phyloP scores from a whole-genome alignment of 441 rosid genomes.

The Manihot esculenta region DNA sequence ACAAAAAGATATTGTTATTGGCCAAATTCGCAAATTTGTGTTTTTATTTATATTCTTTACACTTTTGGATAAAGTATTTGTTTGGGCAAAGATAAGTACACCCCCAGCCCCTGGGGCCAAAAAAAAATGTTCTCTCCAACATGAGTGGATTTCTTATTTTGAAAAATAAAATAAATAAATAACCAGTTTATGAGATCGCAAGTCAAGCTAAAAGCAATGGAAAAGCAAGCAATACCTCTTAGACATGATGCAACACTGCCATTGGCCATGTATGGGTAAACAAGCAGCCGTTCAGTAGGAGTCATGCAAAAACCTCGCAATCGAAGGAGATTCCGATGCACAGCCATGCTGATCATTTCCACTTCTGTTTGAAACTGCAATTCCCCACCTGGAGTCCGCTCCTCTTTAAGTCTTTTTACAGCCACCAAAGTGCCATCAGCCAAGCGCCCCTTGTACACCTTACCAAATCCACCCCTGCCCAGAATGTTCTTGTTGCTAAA shows the following conservation, averaged over 20 bases:
- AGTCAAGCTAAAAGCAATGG: neutral
- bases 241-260: constrained; percentile 93
- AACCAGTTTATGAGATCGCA: neutral
- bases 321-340: constrained; percentile 80
- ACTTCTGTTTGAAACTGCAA: constrained; percentile 89
- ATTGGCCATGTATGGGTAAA: constrained; percentile 94
- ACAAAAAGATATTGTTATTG: neutral
- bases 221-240: constrained; percentile 50
- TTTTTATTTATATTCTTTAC: neutral
- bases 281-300: constrained; percentile 81
- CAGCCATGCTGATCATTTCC: constrained; percentile 95
- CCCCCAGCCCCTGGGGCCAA: too few species aligned
- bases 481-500: constrained; percentile 82
- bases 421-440: constrained; percentile 93
- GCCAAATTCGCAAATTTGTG: neutral
- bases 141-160: neutral
- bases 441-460: constrained; percentile 86
- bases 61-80: neutral
- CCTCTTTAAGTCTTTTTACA: constrained; percentile 86
- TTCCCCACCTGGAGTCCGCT: constrained; percentile 88
- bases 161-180: neutral
- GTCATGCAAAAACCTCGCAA: constrained; percentile 91
- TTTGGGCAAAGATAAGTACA: neutral
- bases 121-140: too few species aligned
- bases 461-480: constrained; percentile 93